Evolutionary conservation across 75 land plant genomes (phyloP).

Genomic region (Adiantum capillusveneris): DNA sequence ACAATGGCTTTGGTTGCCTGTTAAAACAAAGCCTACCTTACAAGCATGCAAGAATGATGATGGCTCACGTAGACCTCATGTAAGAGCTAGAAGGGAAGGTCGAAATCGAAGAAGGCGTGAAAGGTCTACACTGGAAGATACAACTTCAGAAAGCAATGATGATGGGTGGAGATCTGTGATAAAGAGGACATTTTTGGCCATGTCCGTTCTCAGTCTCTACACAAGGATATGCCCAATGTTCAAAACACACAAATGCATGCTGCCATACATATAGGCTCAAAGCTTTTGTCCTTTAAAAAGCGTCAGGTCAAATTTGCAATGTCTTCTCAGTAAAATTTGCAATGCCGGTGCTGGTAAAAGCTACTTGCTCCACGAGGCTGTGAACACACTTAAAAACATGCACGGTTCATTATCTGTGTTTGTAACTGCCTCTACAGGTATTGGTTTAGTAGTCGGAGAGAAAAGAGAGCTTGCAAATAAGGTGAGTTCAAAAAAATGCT

Average conservation of each 20-base stretch:
- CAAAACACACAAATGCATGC: not conserved
- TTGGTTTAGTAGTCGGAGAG: constrained; percentile 23
- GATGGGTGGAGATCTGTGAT: constrained; percentile 24
- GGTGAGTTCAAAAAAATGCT: constrained; percentile 26
- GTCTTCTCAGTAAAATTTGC: constrained; percentile 48
- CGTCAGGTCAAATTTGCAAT: constrained; percentile 1
- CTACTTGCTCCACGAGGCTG: constrained; percentile 31
- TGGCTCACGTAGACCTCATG: not conserved
- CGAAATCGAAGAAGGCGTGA: not conserved
- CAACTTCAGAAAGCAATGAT: too few species aligned
- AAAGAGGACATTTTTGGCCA: constrained; percentile 16
- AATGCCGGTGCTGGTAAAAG: constrained; percentile 76
- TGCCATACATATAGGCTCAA: not conserved
- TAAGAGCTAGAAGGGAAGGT: too few species aligned
- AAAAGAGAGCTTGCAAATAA: constrained; percentile 9
- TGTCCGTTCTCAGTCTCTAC: constrained; percentile 1
- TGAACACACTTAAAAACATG: constrained; percentile 20
- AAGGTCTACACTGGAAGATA: not conserved
- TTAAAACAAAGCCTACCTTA: too few species aligned
- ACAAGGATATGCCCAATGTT: too few species aligned
- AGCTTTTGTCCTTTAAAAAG: not conserved
- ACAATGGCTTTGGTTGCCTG: too few species aligned
- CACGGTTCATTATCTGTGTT: constrained; percentile 34
- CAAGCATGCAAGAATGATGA: too few species aligned
- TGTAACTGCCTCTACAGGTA: constrained; percentile 74